phyloP scores from a whole-genome alignment of 2,329 filamentous ascomycete species.

The Ascosphaera apis region DNA sequence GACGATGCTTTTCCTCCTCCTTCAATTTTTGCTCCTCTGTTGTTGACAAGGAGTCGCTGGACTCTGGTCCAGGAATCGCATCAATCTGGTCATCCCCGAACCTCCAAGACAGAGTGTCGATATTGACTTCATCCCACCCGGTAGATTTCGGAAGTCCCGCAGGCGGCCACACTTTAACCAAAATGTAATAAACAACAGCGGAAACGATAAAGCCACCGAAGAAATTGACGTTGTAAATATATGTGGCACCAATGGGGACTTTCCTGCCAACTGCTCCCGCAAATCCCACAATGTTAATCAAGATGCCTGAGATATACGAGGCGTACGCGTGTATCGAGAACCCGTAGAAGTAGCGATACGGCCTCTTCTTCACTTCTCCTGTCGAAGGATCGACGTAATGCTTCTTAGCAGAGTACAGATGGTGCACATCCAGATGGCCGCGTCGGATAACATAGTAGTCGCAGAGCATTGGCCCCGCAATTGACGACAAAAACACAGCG shows the following conservation, averaged over 20 bases:
- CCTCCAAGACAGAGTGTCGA: constrained; percentile 11
- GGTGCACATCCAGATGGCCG: constrained; percentile 56
- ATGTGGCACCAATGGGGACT: constrained; percentile 57
- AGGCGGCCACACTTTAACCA: constrained; percentile 48
- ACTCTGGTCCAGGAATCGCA: neutral
- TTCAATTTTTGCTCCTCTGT: neutral
- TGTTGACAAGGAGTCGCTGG: neutral
- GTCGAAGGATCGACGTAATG: constrained; percentile 5
- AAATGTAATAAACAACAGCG: constrained; percentile 38
- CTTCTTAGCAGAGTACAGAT: constrained; percentile 49
- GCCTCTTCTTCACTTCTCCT: constrained; percentile 19
- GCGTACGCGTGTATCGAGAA: constrained; percentile 66
- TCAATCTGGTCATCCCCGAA: neutral
- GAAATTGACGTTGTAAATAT: constrained; percentile 81
- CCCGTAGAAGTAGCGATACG: constrained; percentile 57
- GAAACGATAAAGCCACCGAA: constrained; percentile 64
- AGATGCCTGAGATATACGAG: constrained; percentile 60
- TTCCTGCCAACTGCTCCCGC: constrained; percentile 49
- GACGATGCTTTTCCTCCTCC: neutral
- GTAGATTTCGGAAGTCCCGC: constrained; percentile 36
- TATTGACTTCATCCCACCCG: constrained; percentile 50
- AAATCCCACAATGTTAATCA: constrained; percentile 83
- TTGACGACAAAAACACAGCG: constrained; percentile 80
- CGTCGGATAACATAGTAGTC: constrained; percentile 76
- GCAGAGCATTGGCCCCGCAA: constrained; percentile 70